Evolutionary conservation across 164 flowering plant species (phyloP), one percentile per base, ranked within the genome.

Genomic region (Kingdonia uniflora): DNA sequence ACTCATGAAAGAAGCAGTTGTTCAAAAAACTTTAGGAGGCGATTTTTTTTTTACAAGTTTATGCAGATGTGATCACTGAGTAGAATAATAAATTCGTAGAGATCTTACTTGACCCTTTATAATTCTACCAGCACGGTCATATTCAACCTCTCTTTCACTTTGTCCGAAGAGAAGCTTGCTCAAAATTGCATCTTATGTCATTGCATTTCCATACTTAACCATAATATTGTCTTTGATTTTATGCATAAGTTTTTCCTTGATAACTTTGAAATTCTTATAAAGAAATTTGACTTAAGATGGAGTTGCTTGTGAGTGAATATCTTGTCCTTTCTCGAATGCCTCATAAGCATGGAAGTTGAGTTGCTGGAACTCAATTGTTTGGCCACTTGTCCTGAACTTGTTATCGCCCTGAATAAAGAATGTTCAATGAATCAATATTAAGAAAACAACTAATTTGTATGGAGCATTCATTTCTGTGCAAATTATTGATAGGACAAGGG

Each of bases 141-240:
- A n/a, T n/a, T n/a, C n/a, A n/a, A n/a, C n/a, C n/a, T n/a, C n/a
- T n/a, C n/a, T n/a, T n/a, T n/a, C n/a, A n/a, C n/a, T n/a, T 68
- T 85, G 87, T 14, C 90, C 88, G 13, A 85, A 65, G 7, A 85
- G 72, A 61, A 85, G 82, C 54, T 85, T 88, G 41, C 65, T 73
- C 25, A 84, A 85, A 51, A 81, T 59, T 38, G 72, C 76, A 56
- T 76, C 90, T 42, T 70, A 80, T n/a, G 72, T 21, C 22, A 90
- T 85, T 23, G 87, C 87, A 79, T 85, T 83, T 14, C 90, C 90
- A 68, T 85, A 83, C 68, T 82, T 85, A 65, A 80, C 85, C 84
- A 81, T 62, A 14, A 85, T 76, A n/a, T 79, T 72, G 14, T 78
- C 85, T 55, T 85, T 85, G 16, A 51, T 65, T 35, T 58, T 65